Evolutionary conservation across 164 flowering plant species (phyloP).

Genomic region (Santalum album): DNA sequence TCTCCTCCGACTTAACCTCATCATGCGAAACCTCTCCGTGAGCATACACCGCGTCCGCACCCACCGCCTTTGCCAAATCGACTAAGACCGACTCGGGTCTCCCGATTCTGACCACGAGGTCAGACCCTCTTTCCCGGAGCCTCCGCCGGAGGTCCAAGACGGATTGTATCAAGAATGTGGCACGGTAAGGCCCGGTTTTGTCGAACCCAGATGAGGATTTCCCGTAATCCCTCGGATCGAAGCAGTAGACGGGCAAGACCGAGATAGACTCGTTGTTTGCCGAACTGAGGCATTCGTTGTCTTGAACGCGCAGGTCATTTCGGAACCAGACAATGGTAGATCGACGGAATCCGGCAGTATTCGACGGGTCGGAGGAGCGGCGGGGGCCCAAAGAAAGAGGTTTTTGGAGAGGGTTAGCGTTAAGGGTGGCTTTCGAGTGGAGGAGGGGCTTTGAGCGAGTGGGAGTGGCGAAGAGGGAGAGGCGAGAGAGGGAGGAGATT

Average conservation of each 20-base stretch:
- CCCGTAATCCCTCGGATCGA: slow-evolving; percentile 84
- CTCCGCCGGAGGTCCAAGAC: slow-evolving; percentile 64
- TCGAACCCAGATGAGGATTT: slow-evolving; percentile 86
- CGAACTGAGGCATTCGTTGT: slow-evolving; percentile 73
- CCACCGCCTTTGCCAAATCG: slow-evolving; percentile 70
- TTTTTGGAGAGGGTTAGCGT: slow-evolving; percentile 47
- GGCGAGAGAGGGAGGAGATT: slow-evolving; percentile 35
- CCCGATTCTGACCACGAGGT: slow-evolving; percentile 78
- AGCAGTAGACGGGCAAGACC: slow-evolving; percentile 82
- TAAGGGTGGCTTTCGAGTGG: no score
- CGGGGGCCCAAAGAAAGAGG: slow-evolving; percentile 50
- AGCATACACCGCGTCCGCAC: slow-evolving; percentile 81
- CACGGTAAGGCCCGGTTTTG: slow-evolving; percentile 77
- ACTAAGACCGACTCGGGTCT: slow-evolving; percentile 65
- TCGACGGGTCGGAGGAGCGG: slow-evolving; percentile 63
- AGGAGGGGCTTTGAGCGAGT: no score
- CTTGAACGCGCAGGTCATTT: slow-evolving; percentile 75
- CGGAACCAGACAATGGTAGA: slow-evolving; percentile 85
- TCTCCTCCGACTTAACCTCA: slow-evolving; percentile 79
- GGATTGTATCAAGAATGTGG: slow-evolving; percentile 69
- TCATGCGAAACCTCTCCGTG: slow-evolving; percentile 71
- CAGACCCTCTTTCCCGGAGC: slow-evolving; percentile 69
- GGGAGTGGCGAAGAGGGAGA: slow-evolving; percentile 46
- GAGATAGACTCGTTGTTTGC: slow-evolving; percentile 78
- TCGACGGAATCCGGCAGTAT: slow-evolving; percentile 60